Base-by-base conservation (phyloP, 2,329 filamentous ascomycete species). In the Pseudocercospora pini-densiflorae region DNA sequence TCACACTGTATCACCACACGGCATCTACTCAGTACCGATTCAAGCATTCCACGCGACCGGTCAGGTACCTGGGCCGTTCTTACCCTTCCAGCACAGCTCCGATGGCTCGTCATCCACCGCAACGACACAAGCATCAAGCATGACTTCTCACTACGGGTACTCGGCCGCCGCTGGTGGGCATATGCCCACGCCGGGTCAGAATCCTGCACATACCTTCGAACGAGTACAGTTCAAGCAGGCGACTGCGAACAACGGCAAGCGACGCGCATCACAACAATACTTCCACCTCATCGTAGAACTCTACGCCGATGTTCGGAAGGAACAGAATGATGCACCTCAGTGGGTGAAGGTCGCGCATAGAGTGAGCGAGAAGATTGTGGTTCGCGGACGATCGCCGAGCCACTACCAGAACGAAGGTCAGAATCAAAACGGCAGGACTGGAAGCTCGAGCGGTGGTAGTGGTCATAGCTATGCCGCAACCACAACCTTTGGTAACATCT, bases 191-290 rank as follows among this genome's bases (percentile, higher is more conserved):
- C 75, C 74, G 3, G 73, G 74, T 16, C 71, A 73, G 29, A 70
- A 71, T n/a, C 80, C 78, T 7, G 82, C 83, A n/a, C 86, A 89
- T 64, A 86, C 84, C 0, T 97, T 96, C 76, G 93, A 97, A 76
- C 89, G 94, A 10, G 95, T 97, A 60, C 93, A 97, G 74, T 97
- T 97, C 85, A 96, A 97, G 78, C 92, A 92, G 70, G 93, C 94
- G 1, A 97, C 93, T 0, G 92, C 93, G 24, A 97, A 97, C 81
- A 97, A 97, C 72, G 93, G 93, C 55, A 97, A 97, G 78, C 86
- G 94, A 71, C 86, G 94, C 64, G 93, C 93, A 1, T 92, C 93
- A 19, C 93, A 97, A 76, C 94, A 97, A 73, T 97, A 93, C 78
- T 97, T 96, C 75, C 92, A 95, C 73, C 84, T 97, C n/a, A 87